Evolutionary conservation across 2,329 filamentous ascomycete species (phyloP), one percentile per base, ranked within the genome.

Genomic region (Diaporthe helianthi): DNA sequence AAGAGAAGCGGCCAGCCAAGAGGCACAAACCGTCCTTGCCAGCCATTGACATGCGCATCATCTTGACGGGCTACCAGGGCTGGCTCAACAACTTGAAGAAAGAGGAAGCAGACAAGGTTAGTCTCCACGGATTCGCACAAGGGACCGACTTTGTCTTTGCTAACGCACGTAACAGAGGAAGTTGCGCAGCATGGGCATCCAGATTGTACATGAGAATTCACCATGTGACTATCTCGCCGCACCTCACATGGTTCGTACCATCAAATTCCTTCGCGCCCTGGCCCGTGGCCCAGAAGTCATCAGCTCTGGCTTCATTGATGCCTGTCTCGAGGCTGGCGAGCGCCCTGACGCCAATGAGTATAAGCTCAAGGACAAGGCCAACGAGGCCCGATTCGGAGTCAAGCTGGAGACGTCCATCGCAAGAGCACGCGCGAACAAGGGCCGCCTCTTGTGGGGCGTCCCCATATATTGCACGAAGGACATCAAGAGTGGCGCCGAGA

Each of bases 221-320:
- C 86, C 88, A 53, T 96, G 93, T 77, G 93, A 95, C 75, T 93
- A 97, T 77, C 87, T 99, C 13, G 94, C 93, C 41, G 95, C 95
- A 4, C 96, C 95, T 0, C 87, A 89, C 51, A 89, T 98, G 71
- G 88, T 98, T 41, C 91, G 96, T 46, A 99, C 96, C 0, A 90
- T 93, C 78, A 99, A 99, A 77, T 99, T 99, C 77, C 90, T 98
- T 61, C 92, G 91, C 71, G 93, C 94, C 15, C 83, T 99, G 33
- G 94, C 96, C 22, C 90, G 89, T 70, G 94, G 92, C 0, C 93
- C 94, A 0, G 86, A 87, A 1, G 87, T 98, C 52, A 86, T 98
- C 66, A 90, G 89, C 54, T 92, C 91, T 0, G 85, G 87, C 10
- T 99, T 93, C 78, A 88, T 99, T 69, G 92, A 95, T 68, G 84